phyloP scores from a whole-genome alignment of 345 rosid genomes.

The Salix suchowensis region DNA sequence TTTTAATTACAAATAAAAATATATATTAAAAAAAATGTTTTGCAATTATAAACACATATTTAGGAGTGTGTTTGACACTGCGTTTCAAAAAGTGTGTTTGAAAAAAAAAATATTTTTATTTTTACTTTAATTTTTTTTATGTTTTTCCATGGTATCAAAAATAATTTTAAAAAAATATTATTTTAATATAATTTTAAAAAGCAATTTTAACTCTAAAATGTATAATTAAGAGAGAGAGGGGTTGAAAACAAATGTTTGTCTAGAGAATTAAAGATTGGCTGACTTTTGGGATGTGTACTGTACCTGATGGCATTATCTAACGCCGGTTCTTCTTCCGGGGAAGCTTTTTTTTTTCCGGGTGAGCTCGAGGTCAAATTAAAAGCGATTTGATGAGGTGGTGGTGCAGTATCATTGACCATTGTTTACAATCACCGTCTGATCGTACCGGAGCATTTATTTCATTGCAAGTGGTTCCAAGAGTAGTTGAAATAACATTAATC shows the following conservation, averaged over 20 bases:
- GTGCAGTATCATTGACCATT: neutral
- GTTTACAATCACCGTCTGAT: neutral
- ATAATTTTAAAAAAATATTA: neutral
- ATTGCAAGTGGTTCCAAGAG: neutral
- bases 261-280: neutral
- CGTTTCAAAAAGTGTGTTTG: accelerated
- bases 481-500: neutral
- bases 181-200: too few relatives aligned
- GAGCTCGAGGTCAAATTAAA: neutral
- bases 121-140: neutral
- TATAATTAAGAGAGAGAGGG: too few relatives aligned
- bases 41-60: too few relatives aligned
- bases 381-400: neutral
- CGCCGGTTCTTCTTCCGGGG: neutral
- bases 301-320: neutral
- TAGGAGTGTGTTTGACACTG: too few relatives aligned
- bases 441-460: neutral
- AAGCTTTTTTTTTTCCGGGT: neutral
- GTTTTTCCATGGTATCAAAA: neutral
- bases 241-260: neutral
- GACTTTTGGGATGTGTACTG: neutral
- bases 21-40: too few relatives aligned
- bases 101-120: neutral
- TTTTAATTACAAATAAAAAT: too few relatives aligned
- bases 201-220: too few relatives aligned